Base-by-base conservation (phyloP, 768 basidiomycete species). In the Ramaria sp. region DNA sequence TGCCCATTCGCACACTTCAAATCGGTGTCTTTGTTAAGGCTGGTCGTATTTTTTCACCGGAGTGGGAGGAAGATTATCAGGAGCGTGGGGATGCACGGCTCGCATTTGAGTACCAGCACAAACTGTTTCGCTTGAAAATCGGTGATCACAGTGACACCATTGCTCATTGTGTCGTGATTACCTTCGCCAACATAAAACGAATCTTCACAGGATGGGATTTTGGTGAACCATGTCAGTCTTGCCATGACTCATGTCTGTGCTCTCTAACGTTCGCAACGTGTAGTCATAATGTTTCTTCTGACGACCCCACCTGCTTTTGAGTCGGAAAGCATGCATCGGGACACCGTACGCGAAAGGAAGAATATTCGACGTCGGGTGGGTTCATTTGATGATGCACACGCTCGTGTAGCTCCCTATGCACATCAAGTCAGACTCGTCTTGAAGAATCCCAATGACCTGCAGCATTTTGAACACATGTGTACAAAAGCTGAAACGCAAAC, bases 221-320 rank as follows among this genome's bases (percentile, higher is more conserved):
- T 56, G 78, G 78, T 16, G 73, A 78, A 43, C 83, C 82, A 38
- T 88, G 85, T 86, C 78, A 69, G 22, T 61, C 3, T 49, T 58
- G 18, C 34, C 16, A 4, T 48, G 43, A 22, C n/a, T 30, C 12
- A 6, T 24, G 13, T 7, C 27, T 8, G 16, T 13, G 13, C 20
- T 3, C 18, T 27, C 34, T 25, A 30, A 52, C 47, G 47, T 10
- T 18, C 39, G 25, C 27, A 32, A 24, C 18, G 25, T 39, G 5
- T 52, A 87, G 85, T 80, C 65, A 68, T 85, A 25, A 81, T 82
- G 62, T 85, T 88, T 55, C 82, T 86, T 58, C 72, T 81, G 3
- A 61, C 77, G 25, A 79, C 76, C 0, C 87, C 88, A 4, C 83
- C 86, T 0, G 65, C 76, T 9, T 66, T 88, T 13, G 84, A 86